Conservation (phyloP, 495 filamentous ascomycete species). For the Terfezia boudieri region DNA sequence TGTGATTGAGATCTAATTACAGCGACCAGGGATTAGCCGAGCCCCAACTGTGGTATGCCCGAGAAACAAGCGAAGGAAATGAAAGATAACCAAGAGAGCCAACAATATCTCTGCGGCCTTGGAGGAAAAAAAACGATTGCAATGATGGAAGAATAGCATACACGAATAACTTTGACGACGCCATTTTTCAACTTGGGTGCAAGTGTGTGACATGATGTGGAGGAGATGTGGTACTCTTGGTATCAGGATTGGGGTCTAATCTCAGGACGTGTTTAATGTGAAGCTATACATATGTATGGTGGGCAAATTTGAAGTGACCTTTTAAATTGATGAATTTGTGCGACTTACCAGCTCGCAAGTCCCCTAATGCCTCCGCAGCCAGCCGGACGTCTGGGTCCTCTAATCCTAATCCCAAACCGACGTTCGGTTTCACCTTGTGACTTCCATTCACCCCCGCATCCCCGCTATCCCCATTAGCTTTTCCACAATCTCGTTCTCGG, state of each 20-base stretch:
- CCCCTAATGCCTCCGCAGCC: slow-evolving; percentile 69
- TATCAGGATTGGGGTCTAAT: neutral
- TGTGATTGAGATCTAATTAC: too few relatives aligned
- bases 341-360: slow-evolving; percentile 53
- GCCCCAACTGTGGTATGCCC: too few relatives aligned
- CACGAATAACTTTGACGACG: neutral
- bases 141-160: neutral
- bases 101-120: too few relatives aligned
- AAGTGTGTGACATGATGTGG: slow-evolving; percentile 19
- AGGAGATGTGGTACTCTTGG: slow-evolving; percentile 11
- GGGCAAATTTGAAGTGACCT: neutral
- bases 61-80: too few relatives aligned
- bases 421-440: neutral
- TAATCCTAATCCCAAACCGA: slow-evolving; percentile 30
- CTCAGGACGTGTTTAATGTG: slow-evolving; percentile 1
- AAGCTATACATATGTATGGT: slow-evolving; percentile 7
- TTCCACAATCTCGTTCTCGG: neutral
- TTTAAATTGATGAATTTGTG: slow-evolving; percentile 2
- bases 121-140: too few relatives aligned
- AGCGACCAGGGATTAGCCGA: too few relatives aligned
- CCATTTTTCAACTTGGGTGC: slow-evolving; percentile 8
- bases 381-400: slow-evolving; percentile 63
- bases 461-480: too few relatives aligned
- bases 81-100: too few relatives aligned
- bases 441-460: too few relatives aligned